These are phyloP conservation scores for Phytophthora chlamydospora DNA, from an alignment of 352 stramenopile genomes.

Conservation along the genomic window DNA sequence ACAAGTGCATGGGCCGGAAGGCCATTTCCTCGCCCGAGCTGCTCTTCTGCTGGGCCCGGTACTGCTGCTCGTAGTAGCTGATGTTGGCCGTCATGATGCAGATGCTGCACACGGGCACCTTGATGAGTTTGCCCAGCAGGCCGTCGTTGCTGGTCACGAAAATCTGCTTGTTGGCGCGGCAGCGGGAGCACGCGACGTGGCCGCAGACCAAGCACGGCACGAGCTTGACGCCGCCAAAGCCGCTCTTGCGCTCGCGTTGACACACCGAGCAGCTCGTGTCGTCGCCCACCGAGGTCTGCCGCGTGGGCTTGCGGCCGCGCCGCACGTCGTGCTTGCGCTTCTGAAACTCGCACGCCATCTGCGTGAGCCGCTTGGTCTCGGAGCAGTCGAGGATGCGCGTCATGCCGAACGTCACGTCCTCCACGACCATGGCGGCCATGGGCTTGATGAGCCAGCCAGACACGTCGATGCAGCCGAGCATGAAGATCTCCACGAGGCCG, in stretches of 20 bases:
- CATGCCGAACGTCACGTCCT: constrained; percentile 45
- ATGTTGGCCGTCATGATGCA: constrained; percentile 47
- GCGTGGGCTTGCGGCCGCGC: constrained; percentile 20
- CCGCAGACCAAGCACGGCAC: constrained; percentile 56
- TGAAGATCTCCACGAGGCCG: constrained; percentile 54
- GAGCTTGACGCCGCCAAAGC: constrained; percentile 47
- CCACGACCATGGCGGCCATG: constrained; percentile 38
- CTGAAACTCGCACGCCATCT: constrained; percentile 48
- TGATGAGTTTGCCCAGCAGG: constrained; percentile 45
- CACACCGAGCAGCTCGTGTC: constrained; percentile 32
- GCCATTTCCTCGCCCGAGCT: constrained; percentile 31
- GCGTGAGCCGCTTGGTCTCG: constrained; percentile 51
- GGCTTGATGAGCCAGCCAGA: constrained; percentile 40
- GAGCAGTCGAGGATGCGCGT: constrained; percentile 44
- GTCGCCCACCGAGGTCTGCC: constrained; percentile 22
- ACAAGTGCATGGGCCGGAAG: constrained; percentile 33
- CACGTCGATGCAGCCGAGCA: constrained; percentile 47
- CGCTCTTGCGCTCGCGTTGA: constrained; percentile 38
- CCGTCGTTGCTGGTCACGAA: constrained; percentile 48
- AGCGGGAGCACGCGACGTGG: constrained; percentile 46
- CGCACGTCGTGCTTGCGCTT: constrained; percentile 33
- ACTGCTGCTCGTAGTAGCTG: constrained; percentile 40
- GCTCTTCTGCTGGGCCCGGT: constrained; percentile 33
- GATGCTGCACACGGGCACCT: constrained; percentile 42
- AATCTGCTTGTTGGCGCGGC: constrained; percentile 47